phyloP scores from a whole-genome alignment of 2,329 filamentous ascomycete genomes.

The Phaeomoniella chlamydospora region DNA sequence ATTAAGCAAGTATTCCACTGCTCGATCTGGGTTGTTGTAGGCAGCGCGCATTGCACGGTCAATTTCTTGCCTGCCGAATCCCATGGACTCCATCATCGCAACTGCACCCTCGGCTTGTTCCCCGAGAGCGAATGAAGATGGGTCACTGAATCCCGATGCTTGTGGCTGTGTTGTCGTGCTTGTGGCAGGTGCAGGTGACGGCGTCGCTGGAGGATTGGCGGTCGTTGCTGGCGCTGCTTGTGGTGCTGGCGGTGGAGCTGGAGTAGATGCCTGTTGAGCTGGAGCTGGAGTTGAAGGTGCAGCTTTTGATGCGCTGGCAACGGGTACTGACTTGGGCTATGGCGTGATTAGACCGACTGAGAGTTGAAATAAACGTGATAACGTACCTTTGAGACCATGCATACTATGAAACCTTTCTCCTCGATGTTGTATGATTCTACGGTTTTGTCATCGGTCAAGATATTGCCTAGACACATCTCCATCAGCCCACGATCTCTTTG shows the following conservation, averaged over 20 bases:
- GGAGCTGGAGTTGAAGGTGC: constrained; percentile 29
- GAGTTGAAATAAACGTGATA: no score
- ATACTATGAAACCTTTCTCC: constrained; percentile 98
- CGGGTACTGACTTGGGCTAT: constrained; percentile 56
- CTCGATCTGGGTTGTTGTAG: constrained; percentile 92
- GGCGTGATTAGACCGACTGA: no score
- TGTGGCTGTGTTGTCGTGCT: constrained; percentile 32
- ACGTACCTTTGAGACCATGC: constrained; percentile 88
- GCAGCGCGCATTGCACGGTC: constrained; percentile 91
- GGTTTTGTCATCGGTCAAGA: constrained; percentile 92
- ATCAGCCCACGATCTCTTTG: no score
- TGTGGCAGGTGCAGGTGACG: constrained; percentile 32
- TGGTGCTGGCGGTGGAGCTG: constrained; percentile 30
- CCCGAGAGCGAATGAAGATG: constrained; percentile 76
- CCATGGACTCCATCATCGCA: constrained; percentile 93
- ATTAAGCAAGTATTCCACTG: constrained; percentile 86
- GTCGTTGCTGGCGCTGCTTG: constrained; percentile 48
- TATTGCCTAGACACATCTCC: constrained; percentile 73
- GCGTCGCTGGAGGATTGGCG: constrained; percentile 32
- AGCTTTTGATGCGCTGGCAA: constrained; percentile 24
- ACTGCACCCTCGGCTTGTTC: constrained; percentile 69
- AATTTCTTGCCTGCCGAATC: constrained; percentile 76
- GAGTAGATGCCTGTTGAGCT: constrained; percentile 7
- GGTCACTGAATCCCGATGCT: constrained; percentile 45
- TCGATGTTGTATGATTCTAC: constrained; percentile 96